Percentiles rank a stretch among this genome's conserved stretches.
Evolutionary conservation across 495 filamentous ascomycete genomes (phyloP).

Genomic region (Hypomontagnella submonticulosa): DNA sequence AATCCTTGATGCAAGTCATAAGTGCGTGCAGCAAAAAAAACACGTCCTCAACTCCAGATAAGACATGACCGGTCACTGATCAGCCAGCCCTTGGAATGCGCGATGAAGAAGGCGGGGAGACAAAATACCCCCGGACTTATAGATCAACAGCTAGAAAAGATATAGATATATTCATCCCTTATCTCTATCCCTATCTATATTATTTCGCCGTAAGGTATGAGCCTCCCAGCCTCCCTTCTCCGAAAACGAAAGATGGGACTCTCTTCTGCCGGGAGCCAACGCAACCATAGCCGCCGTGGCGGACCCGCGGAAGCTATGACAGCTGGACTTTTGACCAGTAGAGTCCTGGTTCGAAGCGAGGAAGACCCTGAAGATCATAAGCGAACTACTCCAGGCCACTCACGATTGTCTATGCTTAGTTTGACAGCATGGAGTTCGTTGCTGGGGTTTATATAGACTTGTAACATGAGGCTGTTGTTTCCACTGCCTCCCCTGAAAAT

Average conservation of each 20-base stretch:
- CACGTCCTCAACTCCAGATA: too few species aligned
- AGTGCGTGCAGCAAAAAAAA: constrained; percentile 5
- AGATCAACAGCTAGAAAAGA: constrained; percentile 1
- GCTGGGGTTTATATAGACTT: not conserved
- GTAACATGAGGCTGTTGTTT: constrained; percentile 6
- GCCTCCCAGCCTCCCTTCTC: constrained; percentile 15
- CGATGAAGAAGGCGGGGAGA: constrained; percentile 18
- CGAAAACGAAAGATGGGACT: not conserved
- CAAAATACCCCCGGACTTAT: constrained; percentile 15
- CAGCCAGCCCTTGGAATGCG: constrained; percentile 24
- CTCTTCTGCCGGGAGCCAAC: constrained; percentile 5
- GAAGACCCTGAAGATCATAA: constrained; percentile 26
- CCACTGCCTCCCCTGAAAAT: too few species aligned
- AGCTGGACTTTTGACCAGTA: constrained; percentile 10
- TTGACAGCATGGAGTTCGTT: not conserved
- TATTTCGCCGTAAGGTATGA: not conserved
- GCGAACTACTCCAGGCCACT: not conserved
- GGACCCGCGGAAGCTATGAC: constrained; percentile 23
- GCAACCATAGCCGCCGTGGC: constrained; percentile 31
- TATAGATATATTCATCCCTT: not conserved
- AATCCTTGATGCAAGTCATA: constrained; percentile 32
- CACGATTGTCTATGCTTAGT: too few species aligned
- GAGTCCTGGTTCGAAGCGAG: constrained; percentile 16
- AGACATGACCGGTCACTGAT: not conserved
- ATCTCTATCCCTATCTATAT: constrained; percentile 13